phyloP scores from a whole-genome alignment of 192 early-diverging fungal species.

The Phlyctochytrium planicorne region DNA sequence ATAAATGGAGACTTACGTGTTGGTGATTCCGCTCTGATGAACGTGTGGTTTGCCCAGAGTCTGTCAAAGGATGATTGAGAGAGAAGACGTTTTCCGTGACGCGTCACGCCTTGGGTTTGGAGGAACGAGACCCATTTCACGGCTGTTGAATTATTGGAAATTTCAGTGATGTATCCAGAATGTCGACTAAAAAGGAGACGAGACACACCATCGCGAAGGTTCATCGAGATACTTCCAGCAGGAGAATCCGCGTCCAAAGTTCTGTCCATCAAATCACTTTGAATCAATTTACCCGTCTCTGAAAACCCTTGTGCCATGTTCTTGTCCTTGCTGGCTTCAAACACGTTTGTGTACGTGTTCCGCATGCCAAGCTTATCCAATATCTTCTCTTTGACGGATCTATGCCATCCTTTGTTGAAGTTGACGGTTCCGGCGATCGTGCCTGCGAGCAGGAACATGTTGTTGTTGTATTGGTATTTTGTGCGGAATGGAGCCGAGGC shows the following conservation, averaged over 20 bases:
- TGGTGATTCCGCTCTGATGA: background rate
- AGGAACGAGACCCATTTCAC: slow-evolving; percentile 16
- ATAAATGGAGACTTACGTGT: background rate
- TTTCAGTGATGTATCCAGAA: background rate
- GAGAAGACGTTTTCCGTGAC: slow-evolving; percentile 5
- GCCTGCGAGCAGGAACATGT: slow-evolving; percentile 24
- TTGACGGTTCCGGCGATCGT: slow-evolving; percentile 9
- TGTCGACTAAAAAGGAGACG: background rate
- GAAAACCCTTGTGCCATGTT: background rate
- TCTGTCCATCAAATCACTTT: background rate
- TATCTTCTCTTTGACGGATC: slow-evolving; percentile 2
- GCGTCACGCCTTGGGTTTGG: background rate
- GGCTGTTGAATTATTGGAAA: background rate
- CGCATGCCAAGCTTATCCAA: slow-evolving; percentile 16
- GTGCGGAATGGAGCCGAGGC: slow-evolving; percentile 16
- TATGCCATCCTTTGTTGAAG: slow-evolving; percentile 5
- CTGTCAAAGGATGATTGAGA: background rate
- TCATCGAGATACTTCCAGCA: slow-evolving; percentile 7
- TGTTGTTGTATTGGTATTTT: slow-evolving; percentile 21
- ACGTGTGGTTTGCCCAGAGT: background rate
- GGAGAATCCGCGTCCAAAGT: background rate
- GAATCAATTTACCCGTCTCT: background rate
- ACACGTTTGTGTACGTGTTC: background rate
- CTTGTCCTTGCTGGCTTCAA: background rate
- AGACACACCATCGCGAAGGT: slow-evolving; percentile 5